Conservation (phyloP, 768 basidiomycete species). For the Rhodotorula diobovata region DNA sequence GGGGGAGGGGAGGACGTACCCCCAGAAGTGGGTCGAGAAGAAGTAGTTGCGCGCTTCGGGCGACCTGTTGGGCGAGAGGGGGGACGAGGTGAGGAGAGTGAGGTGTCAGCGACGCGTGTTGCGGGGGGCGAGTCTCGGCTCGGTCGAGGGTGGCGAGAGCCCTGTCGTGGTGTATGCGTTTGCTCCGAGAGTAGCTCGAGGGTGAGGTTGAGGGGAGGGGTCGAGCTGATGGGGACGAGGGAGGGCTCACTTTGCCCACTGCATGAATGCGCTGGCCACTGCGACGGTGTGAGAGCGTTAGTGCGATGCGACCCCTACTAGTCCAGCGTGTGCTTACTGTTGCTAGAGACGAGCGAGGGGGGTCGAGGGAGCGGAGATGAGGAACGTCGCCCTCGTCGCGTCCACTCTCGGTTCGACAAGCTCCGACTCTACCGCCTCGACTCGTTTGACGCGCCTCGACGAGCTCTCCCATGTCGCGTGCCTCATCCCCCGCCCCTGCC, state of each 20-base stretch:
- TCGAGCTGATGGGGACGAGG: neutral
- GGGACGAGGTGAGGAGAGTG: neutral
- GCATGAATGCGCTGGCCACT: constrained; percentile 76
- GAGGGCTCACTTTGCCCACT: constrained; percentile 65
- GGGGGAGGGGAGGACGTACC: constrained; percentile 44
- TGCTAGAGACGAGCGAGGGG: too few relatives aligned
- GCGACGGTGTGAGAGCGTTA: neutral
- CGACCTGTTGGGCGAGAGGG: constrained; percentile 10
- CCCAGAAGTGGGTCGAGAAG: constrained; percentile 58
- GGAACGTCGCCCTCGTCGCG: neutral
- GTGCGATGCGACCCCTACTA: neutral
- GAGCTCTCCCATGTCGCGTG: neutral
- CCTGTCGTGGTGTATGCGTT: too few relatives aligned
- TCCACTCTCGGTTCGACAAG: too few relatives aligned
- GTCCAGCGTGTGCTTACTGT: too few relatives aligned
- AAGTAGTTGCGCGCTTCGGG: constrained; percentile 91
- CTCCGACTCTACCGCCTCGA: neutral
- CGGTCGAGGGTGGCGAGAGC: too few relatives aligned
- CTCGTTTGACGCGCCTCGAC: neutral
- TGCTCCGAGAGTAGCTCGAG: too few relatives aligned
- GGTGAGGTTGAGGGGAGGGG: too few relatives aligned
- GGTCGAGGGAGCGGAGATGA: neutral
- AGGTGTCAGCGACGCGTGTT: too few relatives aligned
- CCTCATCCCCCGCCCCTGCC: neutral
- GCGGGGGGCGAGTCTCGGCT: too few relatives aligned